Base-by-base conservation (phyloP, 768 basidiomycete species). In the Gelatoporia subvermispora region DNA sequence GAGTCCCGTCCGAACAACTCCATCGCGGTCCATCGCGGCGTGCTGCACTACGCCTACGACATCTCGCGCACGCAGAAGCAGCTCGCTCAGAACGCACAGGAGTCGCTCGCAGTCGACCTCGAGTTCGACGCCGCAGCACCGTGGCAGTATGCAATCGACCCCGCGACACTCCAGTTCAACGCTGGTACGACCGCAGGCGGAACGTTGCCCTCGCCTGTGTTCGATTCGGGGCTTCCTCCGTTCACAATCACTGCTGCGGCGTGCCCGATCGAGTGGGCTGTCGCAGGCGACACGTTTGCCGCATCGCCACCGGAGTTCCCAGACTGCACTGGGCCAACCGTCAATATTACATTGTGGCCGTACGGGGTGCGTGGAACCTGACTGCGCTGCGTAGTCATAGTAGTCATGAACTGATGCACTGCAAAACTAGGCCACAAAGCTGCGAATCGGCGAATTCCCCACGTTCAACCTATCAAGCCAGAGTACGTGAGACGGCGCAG, bases 111-210 rank as follows among this genome's bases (percentile, higher is more conserved):
- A 0, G 68, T 68, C 16, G 78, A 81, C 51, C 66, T 77, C 25
- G 61, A 79, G 57, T 77, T 75, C 52, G 73, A 76, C 45, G 70
- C 78, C 7, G 71, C 71, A 3, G 66, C 58, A 2, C 53, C 65
- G 8, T 80, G 78, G 78, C 72, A 77, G 54, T 78, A 74, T 55
- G 78, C 78, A 15, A 78, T 79, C 50, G 77, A 81, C 57, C 75
- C 75, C 0, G 55, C 58, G 20, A 64, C 63, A 34, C 54, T 69
- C 18, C 34, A 47, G 20, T 68, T 68, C 58, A 48, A 61, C 52
- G 49, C 28, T 13, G 49, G 50, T 18, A 43, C 58, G 18, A 61
- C 63, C n/a, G 43, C 57, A 3, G 53, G 51, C 9, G 60, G 57
- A 21, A 53, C 39, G n/a, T 48, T 58, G 24, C 60, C 65, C 13